phyloP scores from a whole-genome alignment of 129 eudicot genomes.

The Chrysanthemum seticuspe region DNA sequence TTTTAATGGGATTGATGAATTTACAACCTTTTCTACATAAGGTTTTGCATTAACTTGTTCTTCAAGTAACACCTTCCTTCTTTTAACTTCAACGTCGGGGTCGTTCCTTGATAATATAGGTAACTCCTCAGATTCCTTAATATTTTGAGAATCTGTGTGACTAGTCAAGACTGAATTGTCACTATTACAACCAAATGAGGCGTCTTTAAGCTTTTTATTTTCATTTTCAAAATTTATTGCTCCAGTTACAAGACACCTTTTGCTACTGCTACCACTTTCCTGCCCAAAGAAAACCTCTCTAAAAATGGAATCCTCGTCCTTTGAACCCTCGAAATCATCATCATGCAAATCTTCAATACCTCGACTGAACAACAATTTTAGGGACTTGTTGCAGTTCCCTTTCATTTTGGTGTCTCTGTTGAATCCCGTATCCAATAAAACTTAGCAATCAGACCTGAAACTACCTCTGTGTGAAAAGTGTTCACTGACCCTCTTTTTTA shows the following conservation, averaged over 20 bases:
- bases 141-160: conserved; percentile 36
- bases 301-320: conserved; percentile 58
- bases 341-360: conserved; percentile 67
- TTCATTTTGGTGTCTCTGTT: conserved; percentile 30
- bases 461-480: neutral
- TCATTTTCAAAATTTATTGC: conserved; percentile 43
- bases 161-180: conserved; percentile 58
- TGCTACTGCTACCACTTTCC: conserved; percentile 40
- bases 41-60: conserved; percentile 50
- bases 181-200: conserved; percentile 51
- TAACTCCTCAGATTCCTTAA: conserved; percentile 34
- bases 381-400: conserved; percentile 35
- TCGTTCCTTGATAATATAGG: conserved; percentile 29
- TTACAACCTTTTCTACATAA: conserved; percentile 33
- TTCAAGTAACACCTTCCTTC: conserved; percentile 56
- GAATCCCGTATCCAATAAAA: conserved; percentile 17
- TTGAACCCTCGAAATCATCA: conserved; percentile 79
- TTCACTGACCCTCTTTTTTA: conserved; percentile 10
- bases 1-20: conserved; percentile 41
- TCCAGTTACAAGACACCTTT: conserved; percentile 52
- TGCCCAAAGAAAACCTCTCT: conserved; percentile 62
- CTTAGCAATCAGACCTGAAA: too few species aligned
- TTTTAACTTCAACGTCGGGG: conserved; percentile 42
- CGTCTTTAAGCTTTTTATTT: conserved; percentile 37
- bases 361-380: conserved; percentile 49